Base-by-base conservation (phyloP, 208 protist genomes). In the Vickermania ingenoplastis region DNA sequence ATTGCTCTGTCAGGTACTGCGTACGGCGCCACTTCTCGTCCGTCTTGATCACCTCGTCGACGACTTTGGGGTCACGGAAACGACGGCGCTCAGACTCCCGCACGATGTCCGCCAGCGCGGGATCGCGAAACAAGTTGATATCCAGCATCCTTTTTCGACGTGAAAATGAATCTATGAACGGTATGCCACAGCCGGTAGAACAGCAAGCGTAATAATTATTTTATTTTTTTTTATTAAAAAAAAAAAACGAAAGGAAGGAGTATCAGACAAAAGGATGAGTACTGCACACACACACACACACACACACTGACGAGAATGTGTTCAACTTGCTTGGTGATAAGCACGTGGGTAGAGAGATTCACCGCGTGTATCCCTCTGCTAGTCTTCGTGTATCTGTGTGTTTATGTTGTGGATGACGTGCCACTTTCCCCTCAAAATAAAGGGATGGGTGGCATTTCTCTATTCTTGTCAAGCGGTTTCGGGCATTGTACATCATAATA, bases 51-150 rank as follows among this genome's bases (percentile, higher is more conserved):
- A 98, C 79, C 30, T 78, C 63, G 64, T 98, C 94, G 21, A 99
- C 96, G 29, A 92, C 48, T 3, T 63, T 59, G n/a, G 92, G 82
- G 59, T 92, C 81, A 1, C 80, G 73, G 70, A 80, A 96, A 54
- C 98, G 90, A n/a, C 94, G 79, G 36, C 92, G 78, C 87, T 99
- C 86, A 52, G 95, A 98, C 80, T 99, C 92, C 36, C 91, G 86
- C 50, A 99, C 79, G 2, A 97, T 53, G 31, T 97, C 83, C 23
- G 94, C 94, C 28, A 95, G 90, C 31, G 91, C 94, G 24, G 97
- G 83, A 29, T 95, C 85, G 36, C 98, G 93, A 60, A 99, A 98
- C 5, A 97, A 67, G 31, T 90, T 73, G 66, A 99, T 98, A 75
- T 99, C 98, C 31, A 99, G 85, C 61, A 95, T 86, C 86, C 92